These are phyloP conservation scores for Jamesozyma hellenica DNA, from an alignment of 805 yeast species.

Conservation along the genomic window DNA sequence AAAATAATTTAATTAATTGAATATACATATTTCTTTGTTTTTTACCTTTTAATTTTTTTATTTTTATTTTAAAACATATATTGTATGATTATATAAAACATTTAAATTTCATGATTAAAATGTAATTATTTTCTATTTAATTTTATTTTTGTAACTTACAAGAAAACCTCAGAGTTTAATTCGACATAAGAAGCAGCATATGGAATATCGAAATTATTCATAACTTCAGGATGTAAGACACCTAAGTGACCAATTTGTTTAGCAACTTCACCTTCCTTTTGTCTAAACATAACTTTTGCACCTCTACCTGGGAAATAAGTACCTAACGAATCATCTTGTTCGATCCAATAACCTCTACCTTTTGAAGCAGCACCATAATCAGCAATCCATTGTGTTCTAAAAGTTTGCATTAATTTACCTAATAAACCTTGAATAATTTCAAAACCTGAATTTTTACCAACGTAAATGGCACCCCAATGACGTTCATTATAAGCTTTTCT, in stretches of 20 bases:
- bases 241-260: slow-evolving; percentile 75
- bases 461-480: slow-evolving; percentile 88
- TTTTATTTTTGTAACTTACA: slow-evolving; percentile 31
- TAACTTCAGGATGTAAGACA: slow-evolving; percentile 90
- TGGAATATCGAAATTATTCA: slow-evolving; percentile 78
- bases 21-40: too few species aligned
- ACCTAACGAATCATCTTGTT: slow-evolving; percentile 52
- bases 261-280: slow-evolving; percentile 45
- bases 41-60: too few species aligned
- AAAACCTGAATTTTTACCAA: slow-evolving; percentile 92
- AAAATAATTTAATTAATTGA: too few species aligned
- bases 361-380: slow-evolving; percentile 35
- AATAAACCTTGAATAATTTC: slow-evolving; percentile 90
- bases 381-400: slow-evolving; percentile 78
- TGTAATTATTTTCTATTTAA: not conserved
- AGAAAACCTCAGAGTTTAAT: slow-evolving; percentile 78
- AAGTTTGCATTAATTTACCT: slow-evolving; percentile 91
- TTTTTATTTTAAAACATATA: not conserved
- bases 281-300: slow-evolving; percentile 73
- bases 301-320: slow-evolving; percentile 97
- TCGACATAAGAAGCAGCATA: slow-evolving; percentile 89
- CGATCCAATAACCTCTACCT: slow-evolving; percentile 80
- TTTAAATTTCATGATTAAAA: not conserved
- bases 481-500: slow-evolving; percentile 88
- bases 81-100: too few species aligned